A percentile compares a stretch with the other conserved stretches of the same genome.
Evolutionary conservation across 257 asterid genomes (phyloP).

Genomic region (Osmanthus fragrans): DNA sequence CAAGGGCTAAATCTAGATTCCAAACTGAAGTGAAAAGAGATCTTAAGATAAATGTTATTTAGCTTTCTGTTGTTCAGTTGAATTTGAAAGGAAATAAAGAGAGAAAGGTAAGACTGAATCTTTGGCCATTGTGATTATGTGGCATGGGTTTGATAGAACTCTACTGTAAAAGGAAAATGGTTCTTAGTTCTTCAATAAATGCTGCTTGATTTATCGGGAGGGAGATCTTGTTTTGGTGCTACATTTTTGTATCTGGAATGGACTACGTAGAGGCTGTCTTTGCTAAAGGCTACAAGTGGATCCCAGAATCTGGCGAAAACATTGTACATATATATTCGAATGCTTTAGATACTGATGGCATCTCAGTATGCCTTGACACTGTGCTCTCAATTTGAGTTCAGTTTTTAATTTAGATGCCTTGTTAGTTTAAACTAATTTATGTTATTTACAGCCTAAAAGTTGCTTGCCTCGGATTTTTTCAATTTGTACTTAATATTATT

Average conservation of each 20-base stretch:
- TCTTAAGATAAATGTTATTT: neutral
- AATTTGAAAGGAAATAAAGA: slow-evolving; percentile 16
- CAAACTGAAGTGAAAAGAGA: neutral
- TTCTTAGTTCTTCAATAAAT: neutral
- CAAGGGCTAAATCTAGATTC: neutral
- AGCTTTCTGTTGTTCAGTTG: neutral
- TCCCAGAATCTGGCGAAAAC: no score
- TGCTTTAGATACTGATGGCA: neutral
- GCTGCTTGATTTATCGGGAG: slow-evolving; percentile 1
- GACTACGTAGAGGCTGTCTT: no score
- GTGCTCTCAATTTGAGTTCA: neutral
- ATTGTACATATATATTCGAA: neutral
- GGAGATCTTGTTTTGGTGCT: slow-evolving; percentile 7
- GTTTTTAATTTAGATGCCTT: neutral
- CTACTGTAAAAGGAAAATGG: neutral
- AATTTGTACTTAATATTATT: neutral
- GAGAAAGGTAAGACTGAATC: neutral
- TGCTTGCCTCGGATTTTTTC: neutral
- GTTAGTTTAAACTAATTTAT: neutral
- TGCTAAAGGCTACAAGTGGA: no score
- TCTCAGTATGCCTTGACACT: neutral
- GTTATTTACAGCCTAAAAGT: neutral
- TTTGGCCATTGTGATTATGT: neutral
- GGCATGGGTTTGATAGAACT: neutral
- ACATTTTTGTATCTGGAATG: neutral